Conservation (phyloP, 176 grass and related monocot genomes). For the Triticum urartu region DNA sequence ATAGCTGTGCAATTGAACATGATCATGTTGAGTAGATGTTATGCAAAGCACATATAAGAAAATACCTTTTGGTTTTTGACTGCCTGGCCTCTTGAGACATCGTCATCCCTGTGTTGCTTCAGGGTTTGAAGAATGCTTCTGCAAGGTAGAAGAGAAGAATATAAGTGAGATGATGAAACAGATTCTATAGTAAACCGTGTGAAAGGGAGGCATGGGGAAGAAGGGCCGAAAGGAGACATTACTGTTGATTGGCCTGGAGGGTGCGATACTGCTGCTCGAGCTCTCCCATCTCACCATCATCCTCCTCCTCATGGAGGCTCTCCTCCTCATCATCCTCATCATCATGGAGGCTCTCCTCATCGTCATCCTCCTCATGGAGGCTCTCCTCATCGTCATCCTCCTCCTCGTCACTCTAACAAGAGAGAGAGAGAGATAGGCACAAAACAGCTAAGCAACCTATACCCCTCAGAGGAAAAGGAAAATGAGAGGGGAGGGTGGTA, state of each 20-base stretch:
- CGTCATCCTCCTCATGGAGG: neutral
- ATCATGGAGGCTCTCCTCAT: too few relatives aligned
- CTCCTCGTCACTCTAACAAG: neutral
- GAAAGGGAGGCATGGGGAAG: neutral
- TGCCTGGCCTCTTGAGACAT: constrained; percentile 3
- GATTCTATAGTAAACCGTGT: neutral
- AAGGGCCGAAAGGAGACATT: neutral
- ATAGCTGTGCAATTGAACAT: neutral
- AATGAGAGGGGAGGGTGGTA: neutral
- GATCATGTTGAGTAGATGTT: neutral
- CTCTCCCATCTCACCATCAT: neutral
- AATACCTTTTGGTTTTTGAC: constrained; percentile 16
- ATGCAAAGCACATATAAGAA: neutral
- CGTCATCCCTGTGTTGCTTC: constrained; percentile 24
- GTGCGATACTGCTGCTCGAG: constrained; percentile 25
- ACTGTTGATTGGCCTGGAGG: constrained; percentile 17
- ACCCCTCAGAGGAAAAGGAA: neutral
- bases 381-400: too few relatives aligned
- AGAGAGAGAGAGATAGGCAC: neutral
- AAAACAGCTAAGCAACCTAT: neutral
- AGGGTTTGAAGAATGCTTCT: constrained; percentile 24
- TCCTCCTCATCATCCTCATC: neutral
- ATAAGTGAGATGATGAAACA: neutral
- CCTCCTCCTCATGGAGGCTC: neutral
- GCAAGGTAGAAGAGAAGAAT: neutral